Evolutionary conservation across 257 asterid genomes (phyloP).

Genomic region (Nicotiana otophora): DNA sequence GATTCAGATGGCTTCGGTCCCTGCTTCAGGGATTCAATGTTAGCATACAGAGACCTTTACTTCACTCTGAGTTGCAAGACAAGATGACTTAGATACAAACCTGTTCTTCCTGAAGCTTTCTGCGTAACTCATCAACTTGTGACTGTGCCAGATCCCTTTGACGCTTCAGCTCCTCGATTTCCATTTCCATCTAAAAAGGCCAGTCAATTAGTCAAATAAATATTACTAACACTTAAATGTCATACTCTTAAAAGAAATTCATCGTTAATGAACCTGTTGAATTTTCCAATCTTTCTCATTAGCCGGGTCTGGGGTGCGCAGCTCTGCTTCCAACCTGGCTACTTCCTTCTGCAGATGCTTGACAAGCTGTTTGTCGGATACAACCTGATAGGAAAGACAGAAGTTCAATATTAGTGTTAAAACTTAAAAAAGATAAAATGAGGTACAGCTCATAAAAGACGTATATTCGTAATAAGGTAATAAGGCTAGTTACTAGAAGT

Average conservation of each 20-base stretch:
- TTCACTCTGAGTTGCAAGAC: not conserved
- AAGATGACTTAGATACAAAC: constrained; percentile 23
- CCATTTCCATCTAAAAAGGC: constrained; percentile 71
- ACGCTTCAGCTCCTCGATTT: constrained; percentile 83
- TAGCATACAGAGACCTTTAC: constrained; percentile 3
- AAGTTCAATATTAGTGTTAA: not conserved
- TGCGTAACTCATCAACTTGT: constrained; percentile 72
- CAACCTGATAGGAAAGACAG: constrained; percentile 41
- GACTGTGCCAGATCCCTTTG: constrained; percentile 92
- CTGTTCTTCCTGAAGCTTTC: constrained; percentile 73
- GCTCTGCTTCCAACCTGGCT: constrained; percentile 84
- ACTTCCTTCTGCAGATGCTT: constrained; percentile 97
- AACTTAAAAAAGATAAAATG: not conserved
- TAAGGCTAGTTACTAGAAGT: constrained; percentile 9
- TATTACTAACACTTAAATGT: not conserved
- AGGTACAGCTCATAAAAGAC: not conserved
- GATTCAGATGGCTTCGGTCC: constrained; percentile 42
- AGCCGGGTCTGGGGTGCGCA: constrained; percentile 77
- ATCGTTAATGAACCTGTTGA: constrained; percentile 54
- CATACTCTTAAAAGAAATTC: not conserved
- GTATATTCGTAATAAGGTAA: not conserved
- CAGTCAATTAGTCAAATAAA: constrained; percentile 11
- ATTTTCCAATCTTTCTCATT: constrained; percentile 68
- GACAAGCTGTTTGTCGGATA: constrained; percentile 89
- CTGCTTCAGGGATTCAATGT: constrained; percentile 24